Evolutionary conservation across 306 rosid genomes (phyloP), one percentile per base, ranked within the genome.

Genomic region (Carpinus fangiana): DNA sequence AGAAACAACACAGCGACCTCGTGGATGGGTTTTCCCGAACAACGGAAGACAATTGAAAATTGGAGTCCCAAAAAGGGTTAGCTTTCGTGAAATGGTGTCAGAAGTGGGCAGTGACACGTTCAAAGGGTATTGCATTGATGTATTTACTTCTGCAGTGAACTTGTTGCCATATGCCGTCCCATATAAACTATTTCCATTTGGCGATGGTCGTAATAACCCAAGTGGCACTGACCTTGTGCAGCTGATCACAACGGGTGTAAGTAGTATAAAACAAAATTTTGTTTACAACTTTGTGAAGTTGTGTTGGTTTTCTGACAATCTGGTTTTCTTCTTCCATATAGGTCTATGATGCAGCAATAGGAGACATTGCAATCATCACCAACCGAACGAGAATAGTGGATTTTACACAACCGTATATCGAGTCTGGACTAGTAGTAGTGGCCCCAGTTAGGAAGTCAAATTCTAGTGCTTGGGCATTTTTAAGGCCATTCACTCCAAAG

Each of bases 1-100:
- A 80, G 87, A 91, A 41, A 80, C 87, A 5, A 55, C 47, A 5
- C 83, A 86, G 70, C 87, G 45, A 80, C 99, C 99, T 76, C 98
- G 98, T 20, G 99, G 99, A 38, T 96, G 99, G 99, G 92, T 88
- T 57, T 96, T 96, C 78, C 98, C 99, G 1, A 90, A 84, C 90
- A 88, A 72, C 66, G 99, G 98, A 84, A 89, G 92, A 81, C 87
- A 84, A 4, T 88, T 96, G 85, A 90, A 31, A 52, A 91, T 96
- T 48, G 99, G 93, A 78, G 96, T 96, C 36, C 97, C 98, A 0
- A 88, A 11, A 36, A 74, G 88, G 72, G 86, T 87, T 78, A 82
- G 90, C 82, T 96, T 83, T 84, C 89, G 9, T 0, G 92, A 96
- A 69, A 90, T 93, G 78, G 87, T 83, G 55, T 84, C 90, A 3